Conservation (phyloP, 108 stramenopile genomes). For the Fragilaria radians region DNA sequence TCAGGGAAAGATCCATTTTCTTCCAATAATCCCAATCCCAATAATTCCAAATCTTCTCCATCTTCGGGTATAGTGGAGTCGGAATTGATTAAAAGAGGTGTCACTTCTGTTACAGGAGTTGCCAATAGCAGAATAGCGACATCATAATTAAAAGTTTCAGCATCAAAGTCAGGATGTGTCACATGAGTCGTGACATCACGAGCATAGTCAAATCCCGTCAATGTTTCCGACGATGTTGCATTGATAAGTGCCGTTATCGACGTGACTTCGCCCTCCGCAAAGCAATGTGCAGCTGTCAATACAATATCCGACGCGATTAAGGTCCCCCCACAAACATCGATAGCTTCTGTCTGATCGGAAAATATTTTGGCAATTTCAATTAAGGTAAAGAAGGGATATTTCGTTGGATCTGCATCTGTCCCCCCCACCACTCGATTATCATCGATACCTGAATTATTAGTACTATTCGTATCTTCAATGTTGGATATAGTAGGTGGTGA, state of each 20-base stretch:
- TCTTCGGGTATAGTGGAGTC: background rate
- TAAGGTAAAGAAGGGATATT: constrained; percentile 6
- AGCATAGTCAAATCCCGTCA: background rate
- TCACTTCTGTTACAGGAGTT: background rate
- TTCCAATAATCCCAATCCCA: background rate
- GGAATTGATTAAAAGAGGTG: background rate
- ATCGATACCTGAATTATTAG: too few species aligned
- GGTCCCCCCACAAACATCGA: background rate
- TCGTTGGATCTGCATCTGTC: background rate
- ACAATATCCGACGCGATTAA: constrained; percentile 11
- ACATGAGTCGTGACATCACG: background rate
- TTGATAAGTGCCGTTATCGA: background rate
- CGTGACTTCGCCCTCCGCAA: background rate
- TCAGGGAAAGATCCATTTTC: constrained; percentile 1
- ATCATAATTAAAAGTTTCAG: background rate
- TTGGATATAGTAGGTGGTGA: too few species aligned
- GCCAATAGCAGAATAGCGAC: background rate
- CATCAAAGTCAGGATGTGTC: constrained; percentile 1
- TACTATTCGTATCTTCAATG: too few species aligned
- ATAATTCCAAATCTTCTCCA: background rate
- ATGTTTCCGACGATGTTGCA: background rate
- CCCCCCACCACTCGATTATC: constrained; percentile 10
- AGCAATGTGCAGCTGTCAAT: constrained; percentile 14
- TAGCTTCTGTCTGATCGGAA: background rate
- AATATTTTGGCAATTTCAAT: background rate